A percentile compares a stretch with the other conserved stretches of the same genome.
These are phyloP conservation scores for Diplotaxis tenuifolia DNA, from an alignment of 345 rosid species.

Conservation along the genomic window DNA sequence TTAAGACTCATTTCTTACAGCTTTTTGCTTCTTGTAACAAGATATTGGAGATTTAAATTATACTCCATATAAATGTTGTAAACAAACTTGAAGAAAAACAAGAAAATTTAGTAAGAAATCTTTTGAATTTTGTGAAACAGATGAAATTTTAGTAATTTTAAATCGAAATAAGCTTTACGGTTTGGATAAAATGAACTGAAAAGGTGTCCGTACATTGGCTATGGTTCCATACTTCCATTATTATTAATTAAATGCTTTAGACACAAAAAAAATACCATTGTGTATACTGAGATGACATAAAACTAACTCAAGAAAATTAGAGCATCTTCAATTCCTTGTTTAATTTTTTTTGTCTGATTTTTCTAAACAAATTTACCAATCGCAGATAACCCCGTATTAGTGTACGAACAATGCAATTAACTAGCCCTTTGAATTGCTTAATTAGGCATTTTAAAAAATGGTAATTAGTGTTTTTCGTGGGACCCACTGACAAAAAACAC, in stretches of 20 bases:
- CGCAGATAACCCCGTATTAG: no score
- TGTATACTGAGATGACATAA: not conserved
- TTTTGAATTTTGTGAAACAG: not conserved
- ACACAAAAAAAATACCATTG: not conserved
- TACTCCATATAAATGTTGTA: not conserved
- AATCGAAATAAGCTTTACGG: not conserved
- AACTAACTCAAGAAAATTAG: constrained; percentile 15
- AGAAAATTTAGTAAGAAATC: not conserved
- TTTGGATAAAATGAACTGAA: not conserved
- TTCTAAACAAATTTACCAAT: no score
- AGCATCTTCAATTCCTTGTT: no score
- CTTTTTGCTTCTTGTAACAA: not conserved
- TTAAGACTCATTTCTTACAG: not conserved
- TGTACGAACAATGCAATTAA: no score
- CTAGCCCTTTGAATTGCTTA: no score
- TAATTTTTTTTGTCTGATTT: no score
- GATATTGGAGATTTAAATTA: not conserved
- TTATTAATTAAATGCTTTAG: not conserved
- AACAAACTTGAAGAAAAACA: not conserved
- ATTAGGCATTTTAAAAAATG: no score
- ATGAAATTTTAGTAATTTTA: not conserved
- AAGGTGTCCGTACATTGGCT: not conserved
- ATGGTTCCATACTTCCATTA: not conserved
- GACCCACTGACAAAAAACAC: no score
- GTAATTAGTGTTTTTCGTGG: no score